Base-by-base conservation (phyloP, 2,329 filamentous ascomycete genomes). In the Neonectria coccinea region DNA sequence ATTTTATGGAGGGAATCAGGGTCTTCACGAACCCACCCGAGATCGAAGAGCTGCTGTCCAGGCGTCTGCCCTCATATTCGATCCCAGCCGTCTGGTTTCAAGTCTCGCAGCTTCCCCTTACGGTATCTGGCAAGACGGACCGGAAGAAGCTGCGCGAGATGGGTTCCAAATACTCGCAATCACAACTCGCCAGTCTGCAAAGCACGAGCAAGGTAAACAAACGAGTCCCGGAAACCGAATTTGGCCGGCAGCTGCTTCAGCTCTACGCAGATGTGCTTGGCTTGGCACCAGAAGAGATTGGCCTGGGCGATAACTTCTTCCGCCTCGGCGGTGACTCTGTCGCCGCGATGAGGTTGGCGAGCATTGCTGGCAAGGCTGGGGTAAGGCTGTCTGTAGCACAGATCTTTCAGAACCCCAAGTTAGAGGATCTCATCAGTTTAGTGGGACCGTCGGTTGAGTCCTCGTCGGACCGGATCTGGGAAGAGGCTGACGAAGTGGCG, bases 241-340 rank as follows among this genome's bases (percentile, higher is more conserved):
- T 39, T 18, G 58, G 57, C 9, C 22, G 6, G 20, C 16, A 33
- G 18, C 18, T 62, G 5, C 55, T 56, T 18, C 53, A 39, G 18
- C 31, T 65, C 4, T 67, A 58, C 51, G 18, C 36, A 3, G 29
- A 56, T n/a, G 45, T 62, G 2, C 31, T 67, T 6, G 36, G 50
- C 27, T 41, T 67, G 1, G 55, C 59, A 2, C 5, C 8, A 10
- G 12, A 4, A 8, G 22, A 7, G n/a, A 65, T 67, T 25, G 58
- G 65, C 1, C 42, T 67, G 3, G 62, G 62, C n/a, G 58, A 67
- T 12, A 36, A 36, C 33, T 36, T 36, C 33, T 36, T 36, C n/a
- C 53, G 53, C 12, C 50, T 66, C 6, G 64, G 64, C 12, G 64
- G 64, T 2, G 61, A 66, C 48, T 66, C 64, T 27, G 12, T 66